These are phyloP conservation scores for Diutina sp. DNA, from an alignment of 1,139 yeast species.

Conservation along the genomic window DNA sequence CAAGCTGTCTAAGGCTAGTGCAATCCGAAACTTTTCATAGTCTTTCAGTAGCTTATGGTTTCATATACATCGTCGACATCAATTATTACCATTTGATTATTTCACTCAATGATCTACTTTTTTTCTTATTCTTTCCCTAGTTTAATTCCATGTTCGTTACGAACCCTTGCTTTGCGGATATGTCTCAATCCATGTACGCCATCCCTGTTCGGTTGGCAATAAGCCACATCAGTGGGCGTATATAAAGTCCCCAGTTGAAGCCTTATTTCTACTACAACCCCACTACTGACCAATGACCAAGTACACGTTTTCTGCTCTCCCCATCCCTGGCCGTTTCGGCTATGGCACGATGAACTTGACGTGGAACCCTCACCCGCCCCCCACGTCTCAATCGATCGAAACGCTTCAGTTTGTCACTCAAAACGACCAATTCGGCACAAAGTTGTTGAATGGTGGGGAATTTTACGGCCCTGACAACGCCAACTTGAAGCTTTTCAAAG, in stretches of 20 bases:
- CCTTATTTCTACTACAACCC: neutral
- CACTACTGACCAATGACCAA: neutral
- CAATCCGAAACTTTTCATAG: neutral
- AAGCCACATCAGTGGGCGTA: neutral
- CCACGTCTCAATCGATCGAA: conserved; percentile 33
- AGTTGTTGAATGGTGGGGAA: conserved; percentile 63
- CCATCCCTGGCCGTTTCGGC: conserved; percentile 24
- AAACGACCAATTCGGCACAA: conserved; percentile 24
- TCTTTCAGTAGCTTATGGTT: no score
- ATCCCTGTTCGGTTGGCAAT: neutral
- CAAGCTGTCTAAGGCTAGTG: no score
- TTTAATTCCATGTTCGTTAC: neutral
- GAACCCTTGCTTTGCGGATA: neutral
- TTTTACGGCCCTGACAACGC: conserved; percentile 52
- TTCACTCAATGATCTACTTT: no score
- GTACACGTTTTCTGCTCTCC: neutral
- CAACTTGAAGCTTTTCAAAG: conserved; percentile 36
- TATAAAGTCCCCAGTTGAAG: neutral
- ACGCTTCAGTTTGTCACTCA: conserved; percentile 19
- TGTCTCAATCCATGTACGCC: neutral
- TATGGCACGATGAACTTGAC: conserved; percentile 58
- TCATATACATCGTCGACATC: no score
- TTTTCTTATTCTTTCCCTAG: neutral
- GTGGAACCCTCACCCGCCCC: conserved; percentile 31
- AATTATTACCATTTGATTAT: no score